Evolutionary conservation across 495 filamentous ascomycete species (phyloP).

Genomic region (Lasiosphaeris hirsuta): DNA sequence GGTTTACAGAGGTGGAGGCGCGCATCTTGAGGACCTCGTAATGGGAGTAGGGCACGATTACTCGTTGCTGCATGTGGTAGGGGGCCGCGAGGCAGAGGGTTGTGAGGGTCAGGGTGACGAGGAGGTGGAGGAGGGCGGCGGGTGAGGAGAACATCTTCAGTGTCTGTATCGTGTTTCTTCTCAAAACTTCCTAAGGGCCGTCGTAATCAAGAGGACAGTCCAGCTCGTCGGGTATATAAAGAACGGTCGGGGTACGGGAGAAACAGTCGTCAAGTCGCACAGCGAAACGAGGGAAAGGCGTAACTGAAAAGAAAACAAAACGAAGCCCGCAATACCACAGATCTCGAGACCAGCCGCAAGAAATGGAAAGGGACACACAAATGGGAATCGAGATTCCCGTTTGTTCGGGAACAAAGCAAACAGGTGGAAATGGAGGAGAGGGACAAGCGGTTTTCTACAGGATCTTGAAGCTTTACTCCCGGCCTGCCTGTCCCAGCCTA

Average conservation of each 20-base stretch:
- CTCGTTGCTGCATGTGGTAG: conserved; percentile 20
- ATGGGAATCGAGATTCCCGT: not conserved
- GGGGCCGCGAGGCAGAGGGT: conserved; percentile 18
- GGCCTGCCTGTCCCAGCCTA: not conserved
- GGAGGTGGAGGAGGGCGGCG: conserved; percentile 18
- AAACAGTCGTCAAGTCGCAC: not conserved
- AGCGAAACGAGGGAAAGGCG: not conserved
- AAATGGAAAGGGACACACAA: not conserved
- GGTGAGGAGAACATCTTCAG: conserved; percentile 18
- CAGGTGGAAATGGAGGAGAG: not conserved
- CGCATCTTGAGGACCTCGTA: conserved; percentile 37
- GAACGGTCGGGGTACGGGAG: not conserved
- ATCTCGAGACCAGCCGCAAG: not conserved
- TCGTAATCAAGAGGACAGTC: too few relatives aligned
- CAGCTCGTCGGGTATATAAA: too few relatives aligned
- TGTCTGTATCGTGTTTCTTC: not conserved
- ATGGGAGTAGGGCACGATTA: conserved; percentile 29
- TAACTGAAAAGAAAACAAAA: not conserved
- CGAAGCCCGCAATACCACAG: not conserved
- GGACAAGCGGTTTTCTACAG: not conserved
- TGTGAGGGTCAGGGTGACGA: conserved; percentile 9
- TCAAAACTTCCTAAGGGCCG: too few relatives aligned
- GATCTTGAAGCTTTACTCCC: not conserved
- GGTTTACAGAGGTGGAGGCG: conserved; percentile 30
- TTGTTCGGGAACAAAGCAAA: conserved; percentile 3